phyloP scores from a whole-genome alignment of 164 flowering plant species.

The Vitis rotundifolia region DNA sequence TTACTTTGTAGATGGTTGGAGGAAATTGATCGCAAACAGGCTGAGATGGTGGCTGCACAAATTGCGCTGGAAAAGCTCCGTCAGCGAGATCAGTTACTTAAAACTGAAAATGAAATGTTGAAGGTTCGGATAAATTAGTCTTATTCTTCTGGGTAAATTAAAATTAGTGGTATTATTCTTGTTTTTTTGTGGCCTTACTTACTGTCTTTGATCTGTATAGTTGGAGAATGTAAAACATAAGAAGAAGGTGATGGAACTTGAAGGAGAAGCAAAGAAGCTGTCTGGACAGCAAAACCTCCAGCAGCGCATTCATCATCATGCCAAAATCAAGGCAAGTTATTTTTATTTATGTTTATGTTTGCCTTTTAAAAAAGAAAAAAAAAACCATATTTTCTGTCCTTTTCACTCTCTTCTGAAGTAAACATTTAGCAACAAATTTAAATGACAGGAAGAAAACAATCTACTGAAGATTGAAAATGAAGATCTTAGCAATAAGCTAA shows the following conservation, averaged over 20 bases:
- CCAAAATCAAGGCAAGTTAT: constrained; percentile 82
- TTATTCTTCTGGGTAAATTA: not conserved
- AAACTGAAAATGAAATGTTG: constrained; percentile 74
- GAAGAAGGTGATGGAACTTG: constrained; percentile 70
- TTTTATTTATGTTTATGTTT: not conserved
- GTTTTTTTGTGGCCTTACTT: not conserved
- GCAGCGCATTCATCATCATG: constrained; percentile 95
- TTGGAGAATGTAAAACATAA: constrained; percentile 61
- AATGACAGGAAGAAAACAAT: constrained; percentile 86
- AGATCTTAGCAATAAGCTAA: constrained; percentile 59
- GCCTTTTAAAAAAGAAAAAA: not conserved
- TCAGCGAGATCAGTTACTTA: constrained; percentile 62
- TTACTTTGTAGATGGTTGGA: constrained; percentile 73
- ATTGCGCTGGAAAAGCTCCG: constrained; percentile 72
- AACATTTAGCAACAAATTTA: not conserved
- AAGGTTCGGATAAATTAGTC: constrained; percentile 45
- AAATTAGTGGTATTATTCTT: not conserved
- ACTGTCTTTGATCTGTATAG: constrained; percentile 31
- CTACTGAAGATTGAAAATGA: constrained; percentile 68
- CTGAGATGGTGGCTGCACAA: constrained; percentile 71
- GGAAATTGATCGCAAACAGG: constrained; percentile 82
- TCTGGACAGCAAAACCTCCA: constrained; percentile 95
- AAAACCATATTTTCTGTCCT: not conserved
- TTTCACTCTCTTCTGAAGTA: constrained; percentile 6
- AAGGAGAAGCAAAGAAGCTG: constrained; percentile 72